Conservation (phyloP, 257 asterid species). For the Nicotiana noctiflora region DNA sequence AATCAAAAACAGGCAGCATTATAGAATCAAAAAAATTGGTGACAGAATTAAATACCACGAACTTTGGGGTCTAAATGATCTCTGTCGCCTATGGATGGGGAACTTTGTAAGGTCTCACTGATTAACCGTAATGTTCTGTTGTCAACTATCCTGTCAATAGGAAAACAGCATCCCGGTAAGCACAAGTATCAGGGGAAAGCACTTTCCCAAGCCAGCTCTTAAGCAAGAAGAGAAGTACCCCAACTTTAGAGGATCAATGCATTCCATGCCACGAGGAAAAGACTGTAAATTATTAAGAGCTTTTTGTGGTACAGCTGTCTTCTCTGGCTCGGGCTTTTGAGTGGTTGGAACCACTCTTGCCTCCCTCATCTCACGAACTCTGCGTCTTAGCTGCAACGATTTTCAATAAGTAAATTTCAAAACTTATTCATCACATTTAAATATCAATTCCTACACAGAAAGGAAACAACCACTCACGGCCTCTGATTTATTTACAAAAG, state of each 20-base stretch:
- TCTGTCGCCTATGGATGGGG: constrained; percentile 42
- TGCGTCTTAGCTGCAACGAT: constrained; percentile 64
- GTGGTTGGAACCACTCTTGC: constrained; percentile 57
- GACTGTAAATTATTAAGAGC: constrained; percentile 68
- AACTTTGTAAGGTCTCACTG: constrained; percentile 58
- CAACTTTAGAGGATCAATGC: constrained; percentile 94
- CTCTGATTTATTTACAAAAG: neutral
- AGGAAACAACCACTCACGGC: neutral
- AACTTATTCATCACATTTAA: neutral
- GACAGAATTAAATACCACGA: constrained; percentile 52
- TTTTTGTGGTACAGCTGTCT: constrained; percentile 44
- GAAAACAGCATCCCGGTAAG: neutral
- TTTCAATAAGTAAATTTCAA: neutral
- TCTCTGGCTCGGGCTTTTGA: constrained; percentile 52
- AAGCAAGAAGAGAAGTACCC: constrained; percentile 51
- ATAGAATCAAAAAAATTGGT: constrained; percentile 1
- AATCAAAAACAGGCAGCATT: neutral
- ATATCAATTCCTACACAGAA: neutral
- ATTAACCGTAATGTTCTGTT: constrained; percentile 84
- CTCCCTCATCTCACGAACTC: constrained; percentile 98
- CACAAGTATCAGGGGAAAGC: neutral
- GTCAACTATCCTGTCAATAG: constrained; percentile 68
- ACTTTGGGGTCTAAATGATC: constrained; percentile 74
- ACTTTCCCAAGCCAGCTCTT: neutral
- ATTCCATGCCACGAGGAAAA: constrained; percentile 98